Percentiles rank a stretch among this genome's conserved stretches.
These are phyloP conservation scores for Diaporthe longicolla DNA, from an alignment of 2,329 filamentous ascomycete species.

Conservation along the genomic window DNA sequence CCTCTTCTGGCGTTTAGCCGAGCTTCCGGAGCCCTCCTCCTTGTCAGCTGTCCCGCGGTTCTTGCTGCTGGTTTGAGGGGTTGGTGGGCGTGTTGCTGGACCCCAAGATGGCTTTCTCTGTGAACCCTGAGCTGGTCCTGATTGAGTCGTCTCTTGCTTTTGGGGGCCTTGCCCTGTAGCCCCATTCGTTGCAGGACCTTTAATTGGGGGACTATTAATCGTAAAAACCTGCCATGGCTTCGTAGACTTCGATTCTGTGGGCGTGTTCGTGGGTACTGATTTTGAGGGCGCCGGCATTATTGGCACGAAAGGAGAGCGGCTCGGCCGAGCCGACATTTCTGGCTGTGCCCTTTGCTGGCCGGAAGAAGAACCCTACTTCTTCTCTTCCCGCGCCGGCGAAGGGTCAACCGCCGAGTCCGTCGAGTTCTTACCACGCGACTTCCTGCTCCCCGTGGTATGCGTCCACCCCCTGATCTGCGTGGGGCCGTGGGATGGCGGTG, in stretches of 20 bases:
- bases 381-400: constrained; percentile 41
- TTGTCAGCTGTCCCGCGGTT: neutral
- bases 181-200: neutral
- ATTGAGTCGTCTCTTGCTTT: neutral
- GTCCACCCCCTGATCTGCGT: constrained; percentile 72
- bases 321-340: neutral
- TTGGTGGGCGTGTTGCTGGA: neutral
- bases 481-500: constrained; percentile 68
- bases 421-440: constrained; percentile 49
- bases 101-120: neutral
- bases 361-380: constrained; percentile 43
- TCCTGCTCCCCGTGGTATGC: constrained; percentile 58
- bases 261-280: neutral
- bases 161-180: neutral
- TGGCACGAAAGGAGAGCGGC: neutral
- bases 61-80: neutral
- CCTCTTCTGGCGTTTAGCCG: neutral
- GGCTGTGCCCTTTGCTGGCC: constrained; percentile 15
- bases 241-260: neutral
- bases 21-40: no score
- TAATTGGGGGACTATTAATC: neutral
- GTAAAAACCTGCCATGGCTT: neutral
- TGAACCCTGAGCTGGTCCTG: neutral
- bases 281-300: neutral
- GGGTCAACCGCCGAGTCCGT: constrained; percentile 40